These are phyloP conservation scores for Aspergillus sclerotioniger DNA, from an alignment of 495 filamentous ascomycete genomes.

Conservation along the genomic window DNA sequence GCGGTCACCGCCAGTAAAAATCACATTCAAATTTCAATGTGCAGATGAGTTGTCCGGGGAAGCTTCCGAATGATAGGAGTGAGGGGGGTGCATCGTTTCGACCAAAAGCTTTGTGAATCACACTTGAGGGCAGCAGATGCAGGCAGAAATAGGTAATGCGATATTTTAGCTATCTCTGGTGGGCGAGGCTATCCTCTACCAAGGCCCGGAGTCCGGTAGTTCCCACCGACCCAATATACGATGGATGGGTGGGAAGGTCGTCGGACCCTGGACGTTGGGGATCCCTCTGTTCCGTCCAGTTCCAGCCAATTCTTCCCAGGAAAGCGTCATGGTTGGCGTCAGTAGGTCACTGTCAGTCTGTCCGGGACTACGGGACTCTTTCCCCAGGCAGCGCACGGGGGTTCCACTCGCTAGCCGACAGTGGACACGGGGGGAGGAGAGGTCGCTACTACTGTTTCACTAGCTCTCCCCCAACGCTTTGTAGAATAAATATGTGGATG, in stretches of 20 bases:
- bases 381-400: background rate
- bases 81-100: background rate
- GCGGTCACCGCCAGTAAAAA: background rate
- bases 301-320: background rate
- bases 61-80: background rate
- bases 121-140: background rate
- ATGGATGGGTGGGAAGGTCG: background rate
- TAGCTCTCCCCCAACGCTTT: background rate
- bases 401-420: background rate
- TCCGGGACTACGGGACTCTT: background rate
- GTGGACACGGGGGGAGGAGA: background rate
- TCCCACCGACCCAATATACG: too few species aligned
- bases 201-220: background rate
- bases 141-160: background rate
- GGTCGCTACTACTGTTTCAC: background rate
- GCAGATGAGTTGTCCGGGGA: background rate
- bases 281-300: background rate
- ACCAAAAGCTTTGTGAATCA: background rate
- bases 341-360: background rate
- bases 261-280: background rate
- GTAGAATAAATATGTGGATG: background rate
- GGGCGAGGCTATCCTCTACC: background rate
- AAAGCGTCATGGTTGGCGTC: background rate
- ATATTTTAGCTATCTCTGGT: background rate
- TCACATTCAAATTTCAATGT: background rate